A percentile compares a stretch with the other conserved stretches of the same genome.
phyloP scores from a whole-genome alignment of 1,284 basidiomycete genomes.

The Pseudozyma hubeiensis region DNA sequence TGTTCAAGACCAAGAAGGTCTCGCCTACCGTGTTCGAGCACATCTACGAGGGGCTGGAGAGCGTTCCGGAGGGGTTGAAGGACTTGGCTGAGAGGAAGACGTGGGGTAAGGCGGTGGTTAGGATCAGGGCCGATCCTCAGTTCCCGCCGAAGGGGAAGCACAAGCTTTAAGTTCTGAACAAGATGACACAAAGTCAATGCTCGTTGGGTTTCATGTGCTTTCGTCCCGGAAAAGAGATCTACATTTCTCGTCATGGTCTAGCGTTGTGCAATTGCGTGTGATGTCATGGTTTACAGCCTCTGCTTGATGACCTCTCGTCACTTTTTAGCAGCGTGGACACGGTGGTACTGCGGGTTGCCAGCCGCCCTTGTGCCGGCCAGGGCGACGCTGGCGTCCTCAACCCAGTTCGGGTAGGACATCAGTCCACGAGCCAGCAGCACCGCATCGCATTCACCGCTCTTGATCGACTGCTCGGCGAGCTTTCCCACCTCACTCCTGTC shows the following conservation, averaged over 20 bases:
- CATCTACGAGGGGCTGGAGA: slow-evolving; percentile 79
- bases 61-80: slow-evolving; percentile 73
- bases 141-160: slow-evolving; percentile 52
- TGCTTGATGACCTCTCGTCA: background rate
- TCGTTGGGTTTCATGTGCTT: too few relatives aligned
- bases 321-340: slow-evolving; percentile 42
- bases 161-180: slow-evolving; percentile 31
- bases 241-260: too few relatives aligned
- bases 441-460: slow-evolving; percentile 48
- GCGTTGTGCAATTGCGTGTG: too few relatives aligned
- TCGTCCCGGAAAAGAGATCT: too few relatives aligned
- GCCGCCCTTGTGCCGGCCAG: slow-evolving; percentile 45
- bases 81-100: slow-evolving; percentile 80
- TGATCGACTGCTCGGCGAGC: slow-evolving; percentile 57
- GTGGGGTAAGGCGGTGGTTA: slow-evolving; percentile 89
- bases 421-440: slow-evolving; percentile 58
- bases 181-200: too few relatives aligned
- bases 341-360: slow-evolving; percentile 59
- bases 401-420: slow-evolving; percentile 59
- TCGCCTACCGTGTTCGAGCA: slow-evolving; percentile 81
- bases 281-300: too few relatives aligned
- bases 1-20: slow-evolving; percentile 77
- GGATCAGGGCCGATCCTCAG: slow-evolving; percentile 70
- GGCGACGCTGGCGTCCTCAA: slow-evolving; percentile 44
- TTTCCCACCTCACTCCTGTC: slow-evolving; percentile 46